These are phyloP conservation scores for Tuber brumale DNA, from an alignment of 495 filamentous ascomycete genomes.

Conservation along the genomic window DNA sequence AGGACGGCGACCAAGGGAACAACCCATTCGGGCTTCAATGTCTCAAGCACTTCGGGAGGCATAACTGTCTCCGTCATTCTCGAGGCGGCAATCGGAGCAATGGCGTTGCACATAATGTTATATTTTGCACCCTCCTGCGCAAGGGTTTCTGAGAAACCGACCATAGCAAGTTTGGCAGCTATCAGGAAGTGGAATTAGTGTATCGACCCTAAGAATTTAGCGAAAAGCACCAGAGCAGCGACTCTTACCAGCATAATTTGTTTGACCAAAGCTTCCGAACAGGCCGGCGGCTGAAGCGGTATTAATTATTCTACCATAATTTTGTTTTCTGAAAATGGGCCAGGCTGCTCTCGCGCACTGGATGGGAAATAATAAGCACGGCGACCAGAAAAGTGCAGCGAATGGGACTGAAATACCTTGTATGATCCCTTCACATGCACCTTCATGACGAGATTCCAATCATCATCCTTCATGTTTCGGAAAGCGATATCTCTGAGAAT, in stretches of 20 bases:
- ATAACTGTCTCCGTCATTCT: conserved; percentile 98
- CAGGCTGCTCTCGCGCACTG: conserved; percentile 89
- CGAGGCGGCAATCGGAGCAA: conserved; percentile 91
- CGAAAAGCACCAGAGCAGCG: background rate
- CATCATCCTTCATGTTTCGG: conserved; percentile 96
- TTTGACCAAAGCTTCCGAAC: conserved; percentile 92
- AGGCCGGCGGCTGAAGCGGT: conserved; percentile 91
- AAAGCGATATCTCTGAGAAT: conserved; percentile 95
- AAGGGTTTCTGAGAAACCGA: conserved; percentile 96
- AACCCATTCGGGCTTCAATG: conserved; percentile 91
- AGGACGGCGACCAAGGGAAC: conserved; percentile 88
- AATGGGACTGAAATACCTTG: conserved; percentile 52
- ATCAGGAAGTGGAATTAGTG: conserved; percentile 17
- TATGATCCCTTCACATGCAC: conserved; percentile 94
- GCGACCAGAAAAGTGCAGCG: background rate
- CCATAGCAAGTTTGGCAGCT: conserved; percentile 92
- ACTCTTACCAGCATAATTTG: conserved; percentile 76
- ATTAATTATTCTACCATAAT: conserved; percentile 94
- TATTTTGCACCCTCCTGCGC: conserved; percentile 98
- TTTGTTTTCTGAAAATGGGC: conserved; percentile 98
- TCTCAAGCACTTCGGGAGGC: conserved; percentile 85
- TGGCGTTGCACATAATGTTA: conserved; percentile 94
- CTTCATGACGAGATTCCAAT: conserved; percentile 91
- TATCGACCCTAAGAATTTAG: background rate
- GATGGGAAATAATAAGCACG: conserved; percentile 7